Conservation (phyloP, 2,329 filamentous ascomycete species). For the Fusarium agapanthi region DNA sequence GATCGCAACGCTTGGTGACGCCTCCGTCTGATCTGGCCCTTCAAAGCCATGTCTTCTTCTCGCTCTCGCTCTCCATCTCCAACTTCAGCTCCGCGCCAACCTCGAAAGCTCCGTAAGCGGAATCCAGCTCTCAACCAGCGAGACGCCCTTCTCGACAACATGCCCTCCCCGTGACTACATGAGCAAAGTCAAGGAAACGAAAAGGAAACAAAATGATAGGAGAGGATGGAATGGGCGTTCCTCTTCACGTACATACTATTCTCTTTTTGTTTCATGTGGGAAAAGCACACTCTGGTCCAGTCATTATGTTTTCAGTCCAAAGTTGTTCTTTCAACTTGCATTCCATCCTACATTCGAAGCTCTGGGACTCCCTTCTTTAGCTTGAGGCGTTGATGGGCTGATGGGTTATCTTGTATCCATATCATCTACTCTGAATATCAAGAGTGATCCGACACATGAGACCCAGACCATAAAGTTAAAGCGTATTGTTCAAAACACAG, state of each 20-base stretch:
- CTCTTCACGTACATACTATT: conserved; percentile 27
- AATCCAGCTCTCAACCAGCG: conserved; percentile 27
- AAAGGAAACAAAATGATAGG: not conserved
- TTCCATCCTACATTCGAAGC: not conserved
- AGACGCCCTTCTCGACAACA: conserved; percentile 31
- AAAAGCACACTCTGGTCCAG: conserved; percentile 20
- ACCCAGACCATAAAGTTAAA: not conserved
- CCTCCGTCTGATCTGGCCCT: conserved; percentile 35
- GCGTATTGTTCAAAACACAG: not conserved
- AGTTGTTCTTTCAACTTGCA: not conserved
- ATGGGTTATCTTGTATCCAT: conserved; percentile 6
- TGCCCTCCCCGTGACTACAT: conserved; percentile 11
- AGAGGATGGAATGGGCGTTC: not conserved
- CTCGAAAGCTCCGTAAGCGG: conserved; percentile 43
- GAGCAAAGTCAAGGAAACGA: not conserved
- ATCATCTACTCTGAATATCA: conserved; percentile 11
- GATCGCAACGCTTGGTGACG: conserved; percentile 87
- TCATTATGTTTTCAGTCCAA: conserved; percentile 4
- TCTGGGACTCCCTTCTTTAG: not conserved
- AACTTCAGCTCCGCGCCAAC: conserved; percentile 18
- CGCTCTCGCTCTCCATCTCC: conserved; percentile 24
- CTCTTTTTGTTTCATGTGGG: not conserved
- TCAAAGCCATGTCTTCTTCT: conserved; percentile 29
- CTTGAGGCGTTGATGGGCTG: conserved; percentile 9
- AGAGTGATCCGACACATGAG: not conserved